Conservation (phyloP, 2,329 filamentous ascomycete species). For the Didymella glomerata region DNA sequence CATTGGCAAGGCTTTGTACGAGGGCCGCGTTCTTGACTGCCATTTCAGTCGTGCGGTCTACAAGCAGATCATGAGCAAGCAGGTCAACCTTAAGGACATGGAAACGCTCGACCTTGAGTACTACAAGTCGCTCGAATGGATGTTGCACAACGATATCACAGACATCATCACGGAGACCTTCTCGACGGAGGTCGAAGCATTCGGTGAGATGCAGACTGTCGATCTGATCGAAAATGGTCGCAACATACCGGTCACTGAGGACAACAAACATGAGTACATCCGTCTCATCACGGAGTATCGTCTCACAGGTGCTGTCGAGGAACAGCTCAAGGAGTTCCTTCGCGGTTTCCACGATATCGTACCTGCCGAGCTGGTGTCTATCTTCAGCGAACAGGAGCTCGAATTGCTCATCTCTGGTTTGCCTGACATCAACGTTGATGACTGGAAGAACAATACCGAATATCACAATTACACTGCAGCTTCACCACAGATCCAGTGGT, state of each 20-base stretch:
- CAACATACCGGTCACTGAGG: slow-evolving; percentile 92
- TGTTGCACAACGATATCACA: slow-evolving; percentile 97
- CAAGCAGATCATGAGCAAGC: slow-evolving; percentile 94
- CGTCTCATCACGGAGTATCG: slow-evolving; percentile 94
- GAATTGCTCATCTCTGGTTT: slow-evolving; percentile 96
- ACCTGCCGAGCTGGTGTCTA: slow-evolving; percentile 89
- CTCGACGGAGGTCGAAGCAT: slow-evolving; percentile 91
- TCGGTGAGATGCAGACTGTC: slow-evolving; percentile 86
- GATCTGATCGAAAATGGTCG: slow-evolving; percentile 88
- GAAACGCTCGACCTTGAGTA: slow-evolving; percentile 98
- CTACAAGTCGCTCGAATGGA: slow-evolving; percentile 98
- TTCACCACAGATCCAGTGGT: slow-evolving; percentile 98
- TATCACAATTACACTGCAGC: slow-evolving; percentile 97
- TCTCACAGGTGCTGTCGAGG: slow-evolving; percentile 87
- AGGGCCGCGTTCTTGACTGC: slow-evolving; percentile 93
- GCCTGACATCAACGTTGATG: slow-evolving; percentile 96
- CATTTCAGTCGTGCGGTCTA: slow-evolving; percentile 99
- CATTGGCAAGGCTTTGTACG: slow-evolving; percentile 97
- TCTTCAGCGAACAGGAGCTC: slow-evolving; percentile 98
- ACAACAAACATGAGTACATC: slow-evolving; percentile 99
- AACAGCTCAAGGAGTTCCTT: slow-evolving; percentile 92
- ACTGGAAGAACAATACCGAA: slow-evolving; percentile 99
- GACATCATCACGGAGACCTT: slow-evolving; percentile 98
- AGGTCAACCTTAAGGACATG: slow-evolving; percentile 98
- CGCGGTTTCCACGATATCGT: slow-evolving; percentile 99